Conservation (phyloP, 768 basidiomycete genomes). For the Amanita rimosa region DNA sequence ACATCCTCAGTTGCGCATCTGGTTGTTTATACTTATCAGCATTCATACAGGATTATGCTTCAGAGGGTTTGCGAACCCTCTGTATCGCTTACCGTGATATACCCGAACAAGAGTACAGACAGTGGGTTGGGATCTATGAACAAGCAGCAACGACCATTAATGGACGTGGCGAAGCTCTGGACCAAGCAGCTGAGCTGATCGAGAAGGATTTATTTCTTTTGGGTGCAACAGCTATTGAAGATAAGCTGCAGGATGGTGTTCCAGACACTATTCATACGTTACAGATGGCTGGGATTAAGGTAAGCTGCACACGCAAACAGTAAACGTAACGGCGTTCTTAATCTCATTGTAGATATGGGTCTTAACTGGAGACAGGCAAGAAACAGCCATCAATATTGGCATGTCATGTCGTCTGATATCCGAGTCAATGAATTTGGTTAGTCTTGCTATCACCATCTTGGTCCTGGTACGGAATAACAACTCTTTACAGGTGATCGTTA, state of each 20-base stretch:
- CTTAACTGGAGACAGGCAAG: conserved; percentile 94
- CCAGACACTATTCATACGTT: conserved; percentile 97
- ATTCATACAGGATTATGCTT: conserved; percentile 76
- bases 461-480: too few relatives aligned
- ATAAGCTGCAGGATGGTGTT: conserved; percentile 97
- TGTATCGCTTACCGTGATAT: conserved; percentile 94
- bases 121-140: conserved; percentile 84
- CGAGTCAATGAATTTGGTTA: conserved; percentile 95
- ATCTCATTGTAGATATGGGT: conserved; percentile 71
- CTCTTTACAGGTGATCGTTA: conserved; percentile 71
- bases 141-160: conserved; percentile 93
- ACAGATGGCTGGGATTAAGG: conserved; percentile 98
- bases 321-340: not conserved
- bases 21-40: not conserved
- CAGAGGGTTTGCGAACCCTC: conserved; percentile 93
- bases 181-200: conserved; percentile 89
- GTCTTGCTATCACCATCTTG: too few relatives aligned
- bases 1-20: conserved; percentile 8
- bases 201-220: conserved; percentile 89
- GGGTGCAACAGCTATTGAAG: conserved; percentile 97
- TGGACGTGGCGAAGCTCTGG: conserved; percentile 90
- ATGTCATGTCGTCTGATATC: conserved; percentile 95
- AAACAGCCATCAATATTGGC: conserved; percentile 99
- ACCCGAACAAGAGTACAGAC: conserved; percentile 77
- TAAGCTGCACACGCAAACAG: not conserved